Evolutionary conservation across 768 basidiomycete genomes (phyloP), one percentile per base, ranked within the genome.

Genomic region (Boletus pseudo-olivaceus): DNA sequence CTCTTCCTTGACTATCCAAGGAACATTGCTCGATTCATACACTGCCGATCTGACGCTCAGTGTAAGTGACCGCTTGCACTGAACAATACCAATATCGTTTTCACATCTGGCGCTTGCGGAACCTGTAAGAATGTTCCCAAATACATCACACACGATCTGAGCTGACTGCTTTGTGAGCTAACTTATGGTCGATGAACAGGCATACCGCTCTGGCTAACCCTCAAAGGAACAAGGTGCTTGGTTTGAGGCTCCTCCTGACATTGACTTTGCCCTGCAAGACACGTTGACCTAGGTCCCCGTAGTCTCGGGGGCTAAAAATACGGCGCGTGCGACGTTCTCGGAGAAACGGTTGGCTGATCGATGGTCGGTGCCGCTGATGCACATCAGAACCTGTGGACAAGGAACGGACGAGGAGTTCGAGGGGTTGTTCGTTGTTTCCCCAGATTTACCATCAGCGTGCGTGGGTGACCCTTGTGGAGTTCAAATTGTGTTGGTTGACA

Each of bases 221-320:
- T 84, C 32, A 70, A 61, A 23, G 71, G 78, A 26, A 78, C 30
- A 70, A 40, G 51, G 78, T 75, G 19, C 68, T 73, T 17, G 67
- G 79, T 59, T 78, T 83, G 47, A 78, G 49, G 15, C 60, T 63
- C 57, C 67, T 76, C 50, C 72, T 70, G n/a, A 83, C 68, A 17
- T 78, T 73, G 27, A 85, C 50, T 64, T 84, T 82, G 7, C 84
- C 82, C 47, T 74, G 72, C 14, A 83, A 64, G 38, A 67, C 60
- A 26, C 78, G 72, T 47, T 62, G 70, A 7, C 71, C 70, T 4
- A 53, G 47, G 52, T 61, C 67, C 26, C 64, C 59, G 15, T 63
- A 63, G 20, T 71, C 67, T 30, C 55, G 0, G 40, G 26, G 1
- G 55, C 46, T 82, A 82, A 85, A 64, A 82, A 81, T 34, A 74